Evolutionary conservation across 257 asterid species (phyloP).

Genomic region (Phtheirospermum japonicum): DNA sequence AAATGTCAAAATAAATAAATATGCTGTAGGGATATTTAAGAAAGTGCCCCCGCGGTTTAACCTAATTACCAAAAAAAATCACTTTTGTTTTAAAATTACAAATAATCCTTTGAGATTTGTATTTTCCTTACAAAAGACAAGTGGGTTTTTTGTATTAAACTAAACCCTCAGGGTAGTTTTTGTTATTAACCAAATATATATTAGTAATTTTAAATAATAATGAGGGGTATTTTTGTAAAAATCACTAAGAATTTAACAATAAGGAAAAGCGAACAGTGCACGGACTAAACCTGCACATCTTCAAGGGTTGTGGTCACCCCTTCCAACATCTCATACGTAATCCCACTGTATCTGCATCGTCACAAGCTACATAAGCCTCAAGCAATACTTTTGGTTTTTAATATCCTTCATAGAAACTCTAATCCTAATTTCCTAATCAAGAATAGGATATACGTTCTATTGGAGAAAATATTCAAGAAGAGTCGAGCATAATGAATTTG

Average conservation of each 20-base stretch:
- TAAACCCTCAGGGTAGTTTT: no score
- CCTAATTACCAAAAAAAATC: neutral
- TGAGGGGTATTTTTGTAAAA: neutral
- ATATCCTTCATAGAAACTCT: neutral
- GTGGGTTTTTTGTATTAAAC: no score
- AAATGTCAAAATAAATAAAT: neutral
- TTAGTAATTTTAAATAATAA: neutral
- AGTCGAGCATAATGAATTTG: neutral
- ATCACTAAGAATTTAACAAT: neutral
- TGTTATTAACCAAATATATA: no score
- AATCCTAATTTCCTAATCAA: neutral
- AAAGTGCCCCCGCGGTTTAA: neutral
- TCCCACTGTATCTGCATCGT: conserved; percentile 89
- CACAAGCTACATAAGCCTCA: conserved; percentile 22
- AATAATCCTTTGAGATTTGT: neutral
- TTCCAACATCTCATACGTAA: conserved; percentile 71
- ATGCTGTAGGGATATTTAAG: no score
- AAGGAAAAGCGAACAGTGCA: conserved; percentile 18
- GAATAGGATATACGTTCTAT: neutral
- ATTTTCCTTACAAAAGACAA: no score
- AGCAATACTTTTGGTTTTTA: conserved; percentile 1
- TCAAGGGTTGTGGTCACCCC: conserved; percentile 74
- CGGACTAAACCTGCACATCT: conserved; percentile 75
- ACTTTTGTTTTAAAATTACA: neutral
- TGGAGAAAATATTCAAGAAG: neutral